Evolutionary conservation across 345 rosid species (phyloP).

Genomic region (Capsella bursapastoris): DNA sequence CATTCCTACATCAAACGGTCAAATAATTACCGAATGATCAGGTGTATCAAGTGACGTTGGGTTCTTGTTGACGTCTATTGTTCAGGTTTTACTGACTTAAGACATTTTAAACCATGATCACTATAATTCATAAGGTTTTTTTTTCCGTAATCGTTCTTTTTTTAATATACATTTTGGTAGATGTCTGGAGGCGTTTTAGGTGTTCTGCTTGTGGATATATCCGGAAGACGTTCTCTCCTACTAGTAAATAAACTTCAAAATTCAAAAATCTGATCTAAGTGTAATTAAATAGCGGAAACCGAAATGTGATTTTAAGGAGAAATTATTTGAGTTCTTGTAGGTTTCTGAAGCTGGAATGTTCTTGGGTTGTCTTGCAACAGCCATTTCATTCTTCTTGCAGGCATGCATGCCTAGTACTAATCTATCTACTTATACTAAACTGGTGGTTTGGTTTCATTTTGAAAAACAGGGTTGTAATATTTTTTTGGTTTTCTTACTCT

Average conservation of each 20-base stretch:
- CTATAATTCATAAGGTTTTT: neutral
- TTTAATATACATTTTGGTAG: constrained; percentile 44
- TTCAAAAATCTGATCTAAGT: too few species aligned
- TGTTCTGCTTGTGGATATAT: constrained; percentile 66
- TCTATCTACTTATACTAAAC: constrained; percentile 1
- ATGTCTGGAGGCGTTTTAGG: constrained; percentile 73
- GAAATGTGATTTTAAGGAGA: too few species aligned
- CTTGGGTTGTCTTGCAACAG: constrained; percentile 68
- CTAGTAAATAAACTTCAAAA: constrained; percentile 52
- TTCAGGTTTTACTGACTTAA: constrained; percentile 59
- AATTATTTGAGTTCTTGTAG: constrained; percentile 37
- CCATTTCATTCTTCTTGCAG: constrained; percentile 62
- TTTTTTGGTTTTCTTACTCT: neutral
- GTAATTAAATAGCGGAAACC: too few species aligned
- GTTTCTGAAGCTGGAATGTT: constrained; percentile 80
- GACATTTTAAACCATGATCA: neutral
- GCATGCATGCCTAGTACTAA: constrained; percentile 32
- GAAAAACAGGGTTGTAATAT: neutral
- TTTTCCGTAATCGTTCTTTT: neutral
- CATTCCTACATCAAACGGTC: neutral
- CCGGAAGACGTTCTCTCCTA: constrained; percentile 77
- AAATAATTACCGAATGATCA: constrained; percentile 24
- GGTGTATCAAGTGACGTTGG: constrained; percentile 82
- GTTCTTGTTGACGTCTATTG: constrained; percentile 69
- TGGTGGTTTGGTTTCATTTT: neutral